A percentile compares a stretch with the other conserved stretches of the same genome.
These are phyloP conservation scores for Sugiyamaella grinbergsii DNA, from an alignment of 1,139 yeast genomes.

Conservation along the genomic window DNA sequence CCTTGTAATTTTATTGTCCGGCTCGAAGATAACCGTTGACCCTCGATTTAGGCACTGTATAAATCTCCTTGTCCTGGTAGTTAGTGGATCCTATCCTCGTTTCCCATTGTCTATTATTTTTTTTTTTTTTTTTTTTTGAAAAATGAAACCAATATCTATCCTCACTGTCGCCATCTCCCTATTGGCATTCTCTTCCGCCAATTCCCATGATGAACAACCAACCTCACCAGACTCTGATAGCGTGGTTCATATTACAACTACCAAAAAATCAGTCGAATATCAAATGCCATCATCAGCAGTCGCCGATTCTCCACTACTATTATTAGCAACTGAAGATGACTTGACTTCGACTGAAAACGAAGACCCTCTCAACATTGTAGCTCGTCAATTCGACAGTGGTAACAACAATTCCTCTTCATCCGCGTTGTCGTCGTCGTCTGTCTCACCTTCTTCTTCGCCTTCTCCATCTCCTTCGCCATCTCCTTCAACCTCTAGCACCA, in stretches of 20 bases:
- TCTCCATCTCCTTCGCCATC: constrained; percentile 21
- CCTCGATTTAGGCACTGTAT: too few species aligned
- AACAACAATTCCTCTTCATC: constrained; percentile 11
- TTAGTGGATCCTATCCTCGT: too few species aligned
- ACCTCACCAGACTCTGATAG: constrained; percentile 7
- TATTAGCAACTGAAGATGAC: constrained; percentile 22
- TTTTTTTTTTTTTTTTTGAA: not conserved
- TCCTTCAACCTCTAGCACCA: constrained; percentile 4
- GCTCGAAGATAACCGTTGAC: too few species aligned
- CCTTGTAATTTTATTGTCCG: too few species aligned
- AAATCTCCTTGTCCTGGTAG: too few species aligned
- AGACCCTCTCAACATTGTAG: constrained; percentile 3
- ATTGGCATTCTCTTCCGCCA: constrained; percentile 11
- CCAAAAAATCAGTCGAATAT: constrained; percentile 20
- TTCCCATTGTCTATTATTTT: not conserved
- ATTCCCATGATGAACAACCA: not conserved
- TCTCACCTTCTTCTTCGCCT: constrained; percentile 7
- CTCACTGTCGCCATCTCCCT: constrained; percentile 3
- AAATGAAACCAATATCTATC: constrained; percentile 7
- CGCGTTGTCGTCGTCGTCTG: constrained; percentile 13
- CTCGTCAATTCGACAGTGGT: constrained; percentile 12
- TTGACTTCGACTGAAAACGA: not conserved
- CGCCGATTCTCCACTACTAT: constrained; percentile 17
- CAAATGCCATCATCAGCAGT: constrained; percentile 18
- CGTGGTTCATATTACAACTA: constrained; percentile 18